phyloP scores from a whole-genome alignment of 352 stramenopile species.

The Pythium grandisporangium region DNA sequence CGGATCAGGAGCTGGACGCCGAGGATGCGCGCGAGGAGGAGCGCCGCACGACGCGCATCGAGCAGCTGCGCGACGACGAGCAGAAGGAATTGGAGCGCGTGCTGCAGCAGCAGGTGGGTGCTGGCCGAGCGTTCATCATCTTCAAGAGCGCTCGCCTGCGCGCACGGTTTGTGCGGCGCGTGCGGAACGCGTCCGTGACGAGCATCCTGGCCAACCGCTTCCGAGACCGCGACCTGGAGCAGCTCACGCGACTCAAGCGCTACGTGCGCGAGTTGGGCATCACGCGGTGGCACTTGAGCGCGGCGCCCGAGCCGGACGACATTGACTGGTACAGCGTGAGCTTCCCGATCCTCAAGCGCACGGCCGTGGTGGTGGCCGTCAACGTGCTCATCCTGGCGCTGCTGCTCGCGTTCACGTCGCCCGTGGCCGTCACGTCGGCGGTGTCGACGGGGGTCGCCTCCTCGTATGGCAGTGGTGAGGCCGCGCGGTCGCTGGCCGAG shows the following conservation, averaged over 20 bases:
- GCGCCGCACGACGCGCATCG: constrained; percentile 33
- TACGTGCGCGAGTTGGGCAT: constrained; percentile 75
- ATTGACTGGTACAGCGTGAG: constrained; percentile 83
- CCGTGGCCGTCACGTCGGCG: constrained; percentile 72
- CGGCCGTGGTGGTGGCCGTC: constrained; percentile 52
- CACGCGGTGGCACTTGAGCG: constrained; percentile 67
- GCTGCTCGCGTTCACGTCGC: constrained; percentile 77
- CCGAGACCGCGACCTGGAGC: constrained; percentile 43
- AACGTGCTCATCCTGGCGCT: constrained; percentile 71
- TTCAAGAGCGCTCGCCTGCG: constrained; percentile 69
- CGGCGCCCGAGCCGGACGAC: constrained; percentile 72
- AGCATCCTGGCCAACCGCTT: constrained; percentile 69
- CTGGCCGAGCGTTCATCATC: constrained; percentile 70
- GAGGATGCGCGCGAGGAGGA: constrained; percentile 38
- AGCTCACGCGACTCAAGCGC: constrained; percentile 51
- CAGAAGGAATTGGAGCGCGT: constrained; percentile 40
- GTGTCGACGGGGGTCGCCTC: constrained; percentile 72
- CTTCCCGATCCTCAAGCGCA: constrained; percentile 75
- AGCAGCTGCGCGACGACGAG: constrained; percentile 46
- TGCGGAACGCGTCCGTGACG: constrained; percentile 65
- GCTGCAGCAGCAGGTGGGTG: constrained; percentile 58
- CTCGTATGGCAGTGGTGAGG: constrained; percentile 48
- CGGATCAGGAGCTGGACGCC: no score
- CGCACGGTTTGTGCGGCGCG: constrained; percentile 66
- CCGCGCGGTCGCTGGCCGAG: constrained; percentile 57